A percentile compares a stretch with the other conserved stretches of the same genome.
phyloP scores from a whole-genome alignment of 2,329 filamentous ascomycete genomes.

The Macrophomina pseudophaseolina region DNA sequence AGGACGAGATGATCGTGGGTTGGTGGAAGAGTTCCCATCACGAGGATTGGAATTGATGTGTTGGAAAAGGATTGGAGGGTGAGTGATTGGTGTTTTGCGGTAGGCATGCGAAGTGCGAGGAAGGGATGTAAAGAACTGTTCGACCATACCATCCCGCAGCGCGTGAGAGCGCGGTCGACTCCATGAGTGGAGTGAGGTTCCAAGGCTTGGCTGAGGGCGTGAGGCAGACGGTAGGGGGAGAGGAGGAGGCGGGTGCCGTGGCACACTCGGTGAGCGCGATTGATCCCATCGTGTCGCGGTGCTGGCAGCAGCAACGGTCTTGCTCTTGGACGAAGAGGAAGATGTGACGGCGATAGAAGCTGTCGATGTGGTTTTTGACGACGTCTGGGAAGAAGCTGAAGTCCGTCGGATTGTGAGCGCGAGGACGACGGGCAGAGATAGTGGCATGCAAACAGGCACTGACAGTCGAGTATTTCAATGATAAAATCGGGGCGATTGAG shows the following conservation, averaged over 20 bases:
- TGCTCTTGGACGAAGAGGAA: not conserved
- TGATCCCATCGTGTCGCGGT: constrained; percentile 8
- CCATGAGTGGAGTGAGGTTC: constrained; percentile 73
- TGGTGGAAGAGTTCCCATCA: too few species aligned
- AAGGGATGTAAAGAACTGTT: not conserved
- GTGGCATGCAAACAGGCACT: not conserved
- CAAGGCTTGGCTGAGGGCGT: constrained; percentile 57
- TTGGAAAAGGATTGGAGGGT: not conserved
- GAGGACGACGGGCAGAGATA: constrained; percentile 14
- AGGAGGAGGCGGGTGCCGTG: constrained; percentile 7
- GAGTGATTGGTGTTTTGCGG: not conserved
- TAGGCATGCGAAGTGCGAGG: not conserved
- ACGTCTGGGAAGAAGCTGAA: not conserved
- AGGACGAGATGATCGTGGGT: too few species aligned
- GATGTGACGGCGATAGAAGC: not conserved
- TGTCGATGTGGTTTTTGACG: not conserved
- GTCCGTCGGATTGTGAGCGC: constrained; percentile 13
- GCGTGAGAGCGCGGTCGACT: constrained; percentile 70
- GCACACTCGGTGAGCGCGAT: constrained; percentile 23
- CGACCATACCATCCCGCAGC: constrained; percentile 70
- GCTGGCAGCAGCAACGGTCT: not conserved
- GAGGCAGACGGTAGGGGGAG: constrained; percentile 20
- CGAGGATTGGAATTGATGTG: too few species aligned
- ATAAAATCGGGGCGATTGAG: not conserved
- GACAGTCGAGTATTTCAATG: not conserved